These are phyloP conservation scores for Ormosia emarginata DNA, from an alignment of 306 rosid species.

Conservation along the genomic window DNA sequence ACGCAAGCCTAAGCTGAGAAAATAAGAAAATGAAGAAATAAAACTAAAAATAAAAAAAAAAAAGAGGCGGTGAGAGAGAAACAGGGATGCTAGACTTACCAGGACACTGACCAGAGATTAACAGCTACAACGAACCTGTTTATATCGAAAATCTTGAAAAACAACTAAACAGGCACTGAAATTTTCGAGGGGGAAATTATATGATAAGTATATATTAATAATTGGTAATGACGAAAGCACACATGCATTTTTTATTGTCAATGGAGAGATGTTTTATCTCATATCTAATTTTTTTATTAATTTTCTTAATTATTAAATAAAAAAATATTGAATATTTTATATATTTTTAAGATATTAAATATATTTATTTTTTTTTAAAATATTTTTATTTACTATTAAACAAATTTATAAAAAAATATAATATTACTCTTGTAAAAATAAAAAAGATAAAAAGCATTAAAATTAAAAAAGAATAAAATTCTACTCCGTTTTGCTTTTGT, in stretches of 20 bases:
- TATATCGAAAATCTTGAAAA: background rate
- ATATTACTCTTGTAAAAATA: too few relatives aligned
- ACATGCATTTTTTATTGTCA: background rate
- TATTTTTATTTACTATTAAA: too few relatives aligned
- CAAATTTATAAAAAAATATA: too few relatives aligned
- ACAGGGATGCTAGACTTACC: slow-evolving; percentile 14
- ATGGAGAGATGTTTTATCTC: too few relatives aligned
- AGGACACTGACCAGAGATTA: slow-evolving; percentile 21
- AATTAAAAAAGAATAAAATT: too few relatives aligned
- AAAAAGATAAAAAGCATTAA: too few relatives aligned
- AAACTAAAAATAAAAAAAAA: background rate
- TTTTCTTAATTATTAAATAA: too few relatives aligned
- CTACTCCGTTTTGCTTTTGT: background rate
- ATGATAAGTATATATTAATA: background rate
- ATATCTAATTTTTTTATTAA: too few relatives aligned
- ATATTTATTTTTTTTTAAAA: too few relatives aligned
- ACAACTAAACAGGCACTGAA: background rate
- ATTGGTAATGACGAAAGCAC: background rate
- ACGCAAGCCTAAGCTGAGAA: slow-evolving; percentile 23
- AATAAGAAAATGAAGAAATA: background rate
- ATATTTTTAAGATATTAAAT: too few relatives aligned
- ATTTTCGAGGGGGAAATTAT: background rate
- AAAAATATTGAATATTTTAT: too few relatives aligned
- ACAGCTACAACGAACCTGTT: background rate
- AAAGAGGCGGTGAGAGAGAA: slow-evolving; percentile 23